phyloP scores from a whole-genome alignment of 768 basidiomycete species.

The Sutorius australiensis region DNA sequence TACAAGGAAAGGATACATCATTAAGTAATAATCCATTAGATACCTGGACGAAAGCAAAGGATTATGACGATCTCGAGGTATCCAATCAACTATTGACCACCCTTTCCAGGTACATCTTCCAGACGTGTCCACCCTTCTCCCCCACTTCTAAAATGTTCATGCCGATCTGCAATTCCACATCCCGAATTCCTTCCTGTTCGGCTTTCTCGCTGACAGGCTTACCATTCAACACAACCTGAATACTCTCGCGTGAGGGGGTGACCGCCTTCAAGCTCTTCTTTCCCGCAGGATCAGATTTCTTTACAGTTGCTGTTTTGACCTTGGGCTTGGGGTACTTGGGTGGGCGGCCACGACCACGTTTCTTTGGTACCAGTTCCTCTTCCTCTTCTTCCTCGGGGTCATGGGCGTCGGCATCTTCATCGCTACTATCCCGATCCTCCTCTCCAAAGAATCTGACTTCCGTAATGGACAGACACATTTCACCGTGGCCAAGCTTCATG shows the following conservation, averaged over 20 bases:
- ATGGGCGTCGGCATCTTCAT: constrained; percentile 45
- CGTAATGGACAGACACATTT: constrained; percentile 52
- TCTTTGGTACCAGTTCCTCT: constrained; percentile 34
- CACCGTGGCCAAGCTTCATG: constrained; percentile 54
- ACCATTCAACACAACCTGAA: constrained; percentile 66
- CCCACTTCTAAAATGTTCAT: constrained; percentile 67
- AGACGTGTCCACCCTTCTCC: constrained; percentile 62
- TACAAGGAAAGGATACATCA: constrained; percentile 27
- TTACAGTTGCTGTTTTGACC: constrained; percentile 30
- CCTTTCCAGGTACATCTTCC: constrained; percentile 68
- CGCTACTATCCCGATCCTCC: constrained; percentile 58
- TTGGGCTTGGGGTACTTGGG: constrained; percentile 34
- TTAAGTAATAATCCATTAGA: constrained; percentile 32
- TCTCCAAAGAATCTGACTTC: constrained; percentile 53
- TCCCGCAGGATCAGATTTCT: constrained; percentile 33
- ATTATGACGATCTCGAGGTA: constrained; percentile 3
- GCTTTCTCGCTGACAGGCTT: constrained; percentile 42
- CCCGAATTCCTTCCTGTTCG: constrained; percentile 55
- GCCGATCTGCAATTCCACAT: constrained; percentile 55
- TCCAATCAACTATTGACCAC: constrained; percentile 22
- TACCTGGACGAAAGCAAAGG: constrained; percentile 13
- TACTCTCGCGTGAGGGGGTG: constrained; percentile 39
- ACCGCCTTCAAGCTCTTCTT: constrained; percentile 45
- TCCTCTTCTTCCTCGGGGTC: constrained; percentile 46
- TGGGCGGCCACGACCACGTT: constrained; percentile 40